Base-by-base conservation (phyloP, 2,329 filamentous ascomycete species). In the Nemania sp. region DNA sequence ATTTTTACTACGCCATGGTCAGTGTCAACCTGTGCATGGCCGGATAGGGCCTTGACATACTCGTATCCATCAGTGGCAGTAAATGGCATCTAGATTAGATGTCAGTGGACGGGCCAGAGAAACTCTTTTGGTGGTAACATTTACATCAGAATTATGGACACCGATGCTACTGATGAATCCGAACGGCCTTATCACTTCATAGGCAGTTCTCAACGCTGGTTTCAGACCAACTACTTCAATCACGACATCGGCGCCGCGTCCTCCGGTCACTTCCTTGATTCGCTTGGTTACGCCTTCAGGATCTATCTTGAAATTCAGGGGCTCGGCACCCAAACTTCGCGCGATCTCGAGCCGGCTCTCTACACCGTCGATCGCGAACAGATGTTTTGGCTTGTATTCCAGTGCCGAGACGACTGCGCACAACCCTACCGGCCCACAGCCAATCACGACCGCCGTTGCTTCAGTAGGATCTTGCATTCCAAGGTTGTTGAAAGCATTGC, bases 361-460 rank as follows among this genome's bases (percentile, higher is more conserved):
- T 7, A 96, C 85, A 9, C 88, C 87, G 76, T 96, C 92, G 50
- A 96, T 84, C 5, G 91, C 91, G 63, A 96, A 87, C 2, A 96
- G 76, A 70, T 90, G 82, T 73, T 87, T 90, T 1, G 92, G 91
- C 66, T 86, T 85, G 74, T 87, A 88, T 69, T 91, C 87, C n/a
- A 89, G 79, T 5, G 90, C 89, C 60, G 91, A 89, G 63, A 93
- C 83, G 59, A 96, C 79, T 15, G 92, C 91, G 73, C 93, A 97
- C 12, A 97, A 82, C 1, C 92, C 93, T 3, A 97, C 89, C 0
- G 89, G 89, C 0, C 93, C 93, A 71, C 92, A 96, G 5, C 93
- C 93, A 60, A 97, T 85, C 18, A 96, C 79, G 1, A 96, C 90
- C 0, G 92, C 87, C 0, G 88, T 90, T 61, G 87, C 85, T 48